phyloP scores from a whole-genome alignment of 257 asterid species.

The Rehmannia glutinosa region DNA sequence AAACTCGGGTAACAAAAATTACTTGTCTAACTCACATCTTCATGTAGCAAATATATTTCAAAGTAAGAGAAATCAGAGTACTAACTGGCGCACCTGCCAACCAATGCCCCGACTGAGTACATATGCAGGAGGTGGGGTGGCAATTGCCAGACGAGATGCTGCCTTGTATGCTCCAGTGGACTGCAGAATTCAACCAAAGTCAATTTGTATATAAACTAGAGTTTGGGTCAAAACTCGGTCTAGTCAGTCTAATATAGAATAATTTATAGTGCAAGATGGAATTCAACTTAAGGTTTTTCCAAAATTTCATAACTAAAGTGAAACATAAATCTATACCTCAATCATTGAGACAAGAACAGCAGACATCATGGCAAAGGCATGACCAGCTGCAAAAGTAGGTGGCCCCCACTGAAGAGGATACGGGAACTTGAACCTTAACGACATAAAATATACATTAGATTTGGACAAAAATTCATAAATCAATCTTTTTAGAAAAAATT shows the following conservation, averaged over 20 bases:
- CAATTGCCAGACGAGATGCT: slow-evolving; percentile 97
- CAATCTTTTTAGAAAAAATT: background rate
- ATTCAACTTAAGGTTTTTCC: no score
- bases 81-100: slow-evolving; percentile 69
- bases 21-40: no score
- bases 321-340: slow-evolving; percentile 58
- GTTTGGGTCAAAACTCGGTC: no score
- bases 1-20: no score
- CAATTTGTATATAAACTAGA: background rate
- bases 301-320: no score
- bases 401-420: slow-evolving; percentile 99
- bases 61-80: background rate
- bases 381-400: slow-evolving; percentile 93
- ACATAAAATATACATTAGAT: slow-evolving; percentile 6
- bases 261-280: no score
- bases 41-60: no score
- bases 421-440: slow-evolving; percentile 84
- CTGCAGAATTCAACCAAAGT: slow-evolving; percentile 41
- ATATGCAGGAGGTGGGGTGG: slow-evolving; percentile 99
- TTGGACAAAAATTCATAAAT: background rate
- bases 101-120: slow-evolving; percentile 99
- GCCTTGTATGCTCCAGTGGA: slow-evolving; percentile 95
- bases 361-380: slow-evolving; percentile 94
- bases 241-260: no score
- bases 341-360: slow-evolving; percentile 98